Evolutionary conservation across 768 basidiomycete species (phyloP), one percentile per base, ranked within the genome.

Genomic region (Lenzites betulinus): DNA sequence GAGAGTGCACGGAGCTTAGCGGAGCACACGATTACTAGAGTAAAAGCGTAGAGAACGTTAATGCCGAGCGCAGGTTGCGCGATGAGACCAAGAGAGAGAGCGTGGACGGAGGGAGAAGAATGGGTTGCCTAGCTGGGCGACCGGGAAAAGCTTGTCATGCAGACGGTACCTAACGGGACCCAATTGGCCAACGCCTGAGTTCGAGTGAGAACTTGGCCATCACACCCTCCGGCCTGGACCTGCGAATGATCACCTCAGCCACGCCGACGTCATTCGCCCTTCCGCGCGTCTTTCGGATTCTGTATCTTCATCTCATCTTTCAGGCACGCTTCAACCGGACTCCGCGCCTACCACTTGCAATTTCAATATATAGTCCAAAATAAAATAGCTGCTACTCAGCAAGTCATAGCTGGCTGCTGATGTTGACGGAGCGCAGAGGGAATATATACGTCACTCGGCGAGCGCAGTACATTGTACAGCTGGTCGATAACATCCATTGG

Each of bases 401-500:
- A n/a, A n/a, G n/a, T n/a, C n/a, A n/a, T n/a, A n/a, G n/a, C n/a
- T n/a, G n/a, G n/a, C n/a, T n/a, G n/a, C n/a, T n/a, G n/a, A n/a
- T n/a, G n/a, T n/a, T n/a, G n/a, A n/a, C n/a, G n/a, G n/a, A n/a
- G n/a, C n/a, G n/a, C n/a, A n/a, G n/a, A n/a, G n/a, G n/a, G n/a
- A n/a, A n/a, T n/a, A n/a, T n/a, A n/a, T n/a, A n/a, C n/a, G n/a
- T 33, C 30, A 36, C 39, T n/a, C 52, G 8, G 25, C n/a, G n/a
- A n/a, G 15, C 39, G 9, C 41, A 22, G 28, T 12, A 7, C 53
- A 16, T 13, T 22, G 9, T 58, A 54, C 59, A 60, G 20, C n/a
- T n/a, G n/a, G 48, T 23, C 54, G 51, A 57, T 51, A 54, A 58
- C 47, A 58, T 63, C 64, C 61, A 63, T 66, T 66, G 20, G 54